Conservation (phyloP, 2,329 filamentous ascomycete genomes). For the Arthrobotrys pseudoclavata region DNA sequence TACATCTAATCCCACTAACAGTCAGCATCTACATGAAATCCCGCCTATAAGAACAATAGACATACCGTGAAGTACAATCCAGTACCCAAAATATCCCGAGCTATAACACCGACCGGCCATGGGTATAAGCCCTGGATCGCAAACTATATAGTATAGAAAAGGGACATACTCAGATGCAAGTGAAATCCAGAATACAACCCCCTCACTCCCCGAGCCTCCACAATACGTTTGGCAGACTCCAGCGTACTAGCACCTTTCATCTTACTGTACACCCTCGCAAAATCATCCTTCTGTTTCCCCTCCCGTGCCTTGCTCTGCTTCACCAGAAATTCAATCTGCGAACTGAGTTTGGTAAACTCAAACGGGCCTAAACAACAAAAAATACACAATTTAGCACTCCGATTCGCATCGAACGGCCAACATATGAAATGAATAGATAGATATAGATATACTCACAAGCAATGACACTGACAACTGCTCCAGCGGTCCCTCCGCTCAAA, state of each 20-base stretch:
- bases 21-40: not conserved
- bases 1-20: conserved; percentile 72
- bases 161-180: conserved; percentile 78
- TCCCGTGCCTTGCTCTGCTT: conserved; percentile 63
- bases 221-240: conserved; percentile 80
- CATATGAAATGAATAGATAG: not conserved
- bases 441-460: conserved; percentile 73
- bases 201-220: conserved; percentile 78
- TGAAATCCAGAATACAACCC: conserved; percentile 86
- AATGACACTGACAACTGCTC: conserved; percentile 82
- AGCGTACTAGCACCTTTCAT: conserved; percentile 75
- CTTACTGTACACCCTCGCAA: conserved; percentile 56
- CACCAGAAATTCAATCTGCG: conserved; percentile 79
- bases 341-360: conserved; percentile 89
- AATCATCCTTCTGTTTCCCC: conserved; percentile 47
- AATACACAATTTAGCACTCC: not conserved
- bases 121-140: not conserved
- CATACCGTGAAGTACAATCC: conserved; percentile 81
- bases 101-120: conserved; percentile 66
- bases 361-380: conserved; percentile 75
- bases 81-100: conserved; percentile 85
- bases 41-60: not conserved
- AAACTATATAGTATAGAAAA: not conserved
- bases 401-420: not conserved
- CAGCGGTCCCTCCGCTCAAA: conserved; percentile 76